These are phyloP conservation scores for Lactarius akahatsu DNA, from an alignment of 768 basidiomycete species.

Conservation along the genomic window DNA sequence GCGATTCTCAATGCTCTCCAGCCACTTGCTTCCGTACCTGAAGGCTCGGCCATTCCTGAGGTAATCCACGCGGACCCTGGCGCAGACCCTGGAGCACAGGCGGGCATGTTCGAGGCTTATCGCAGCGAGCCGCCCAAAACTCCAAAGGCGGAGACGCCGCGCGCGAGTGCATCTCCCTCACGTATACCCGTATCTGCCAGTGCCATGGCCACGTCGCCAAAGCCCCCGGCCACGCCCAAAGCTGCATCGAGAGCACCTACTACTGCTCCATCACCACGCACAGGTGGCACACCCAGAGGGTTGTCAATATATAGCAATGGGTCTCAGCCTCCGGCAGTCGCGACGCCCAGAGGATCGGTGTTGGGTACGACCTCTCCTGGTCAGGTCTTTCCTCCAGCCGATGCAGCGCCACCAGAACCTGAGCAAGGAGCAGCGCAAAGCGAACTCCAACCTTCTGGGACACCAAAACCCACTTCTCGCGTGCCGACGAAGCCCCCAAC, in stretches of 20 bases:
- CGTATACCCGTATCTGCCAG: slow-evolving; percentile 6
- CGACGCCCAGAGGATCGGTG: slow-evolving; percentile 15
- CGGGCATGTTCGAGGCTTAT: slow-evolving; percentile 19
- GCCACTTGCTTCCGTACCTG: slow-evolving; percentile 27
- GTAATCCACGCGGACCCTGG: slow-evolving; percentile 11
- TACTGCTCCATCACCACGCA: slow-evolving; percentile 16
- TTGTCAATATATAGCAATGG: slow-evolving; percentile 22
- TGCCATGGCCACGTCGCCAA: slow-evolving; percentile 13
- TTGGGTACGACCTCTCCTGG: slow-evolving; percentile 7
- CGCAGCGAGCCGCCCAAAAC: slow-evolving; percentile 23
- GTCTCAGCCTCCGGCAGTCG: slow-evolving; percentile 14
- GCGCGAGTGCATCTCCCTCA: slow-evolving; percentile 20
- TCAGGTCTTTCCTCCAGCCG: background rate
- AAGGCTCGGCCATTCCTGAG: slow-evolving; percentile 26
- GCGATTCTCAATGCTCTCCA: slow-evolving; percentile 32
- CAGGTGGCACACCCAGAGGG: slow-evolving; percentile 24
- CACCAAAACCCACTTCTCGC: slow-evolving; percentile 13
- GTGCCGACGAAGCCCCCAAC: slow-evolving; percentile 18
- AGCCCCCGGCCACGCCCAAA: slow-evolving; percentile 12
- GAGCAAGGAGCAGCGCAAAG: slow-evolving; percentile 4
- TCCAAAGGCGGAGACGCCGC: slow-evolving; percentile 28
- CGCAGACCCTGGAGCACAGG: background rate
- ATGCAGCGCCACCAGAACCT: slow-evolving; percentile 7
- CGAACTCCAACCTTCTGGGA: background rate
- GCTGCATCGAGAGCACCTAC: slow-evolving; percentile 17